Conservation (phyloP, 1,284 basidiomycete genomes). For the Austropuccinia psidii region DNA sequence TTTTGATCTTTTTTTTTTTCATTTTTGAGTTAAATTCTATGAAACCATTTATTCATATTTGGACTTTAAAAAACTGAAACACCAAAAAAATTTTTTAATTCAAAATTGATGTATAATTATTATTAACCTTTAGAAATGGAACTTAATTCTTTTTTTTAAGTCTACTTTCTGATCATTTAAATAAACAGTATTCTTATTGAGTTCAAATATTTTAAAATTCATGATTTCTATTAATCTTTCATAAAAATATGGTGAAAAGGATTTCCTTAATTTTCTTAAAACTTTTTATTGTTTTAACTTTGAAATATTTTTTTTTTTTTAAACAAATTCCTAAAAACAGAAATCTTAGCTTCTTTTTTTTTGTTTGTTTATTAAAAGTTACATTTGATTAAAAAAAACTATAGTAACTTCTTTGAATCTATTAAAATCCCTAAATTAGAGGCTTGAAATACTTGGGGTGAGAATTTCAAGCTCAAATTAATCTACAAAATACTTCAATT, state of each 20-base stretch:
- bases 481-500: too few relatives aligned
- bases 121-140: slow-evolving; percentile 10
- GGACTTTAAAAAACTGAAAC: too few relatives aligned
- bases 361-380: neutral
- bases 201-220: neutral
- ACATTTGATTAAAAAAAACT: neutral
- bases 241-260: slow-evolving; percentile 8
- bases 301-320: too few relatives aligned
- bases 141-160: neutral
- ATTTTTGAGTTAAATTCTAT: too few relatives aligned
- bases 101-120: too few relatives aligned
- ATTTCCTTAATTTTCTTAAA: too few relatives aligned
- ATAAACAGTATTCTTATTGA: neutral
- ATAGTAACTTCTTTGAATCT: neutral
- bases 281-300: too few relatives aligned
- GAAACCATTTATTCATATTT: too few relatives aligned
- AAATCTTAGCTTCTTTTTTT: slow-evolving; percentile 21
- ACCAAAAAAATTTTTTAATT: too few relatives aligned
- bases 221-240: neutral
- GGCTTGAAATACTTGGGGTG: slow-evolving; percentile 9
- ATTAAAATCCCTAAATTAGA: slow-evolving; percentile 15
- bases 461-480: too few relatives aligned
- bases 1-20: too few relatives aligned
- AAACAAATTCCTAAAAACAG: neutral
- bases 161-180: neutral